Evolutionary conservation across 2,329 filamentous ascomycete species (phyloP), one percentile per base, ranked within the genome.

Genomic region (Aureobasidium pullulans): DNA sequence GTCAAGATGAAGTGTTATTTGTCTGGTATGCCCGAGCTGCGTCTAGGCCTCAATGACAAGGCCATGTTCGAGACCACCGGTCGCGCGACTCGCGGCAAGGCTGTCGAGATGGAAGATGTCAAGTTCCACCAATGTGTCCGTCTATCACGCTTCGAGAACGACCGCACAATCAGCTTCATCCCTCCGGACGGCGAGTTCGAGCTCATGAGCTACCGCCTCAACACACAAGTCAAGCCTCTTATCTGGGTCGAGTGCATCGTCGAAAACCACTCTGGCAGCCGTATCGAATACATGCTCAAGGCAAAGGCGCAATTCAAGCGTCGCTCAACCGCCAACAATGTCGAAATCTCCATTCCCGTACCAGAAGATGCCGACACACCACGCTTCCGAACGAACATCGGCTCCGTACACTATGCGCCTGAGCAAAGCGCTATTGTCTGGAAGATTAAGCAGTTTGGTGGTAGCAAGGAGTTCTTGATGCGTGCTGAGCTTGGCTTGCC

Each of bases 1-100:
- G 87, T 99, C 74, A 99, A 99, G 79, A 96, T 99, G 94, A 99
- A 99, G 77, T 99, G 94, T 77, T 99, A 99, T 72, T 81, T 99
- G 15, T 96, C 90, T 48, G 94, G 94, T 61, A 99, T 99, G 94
- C 94, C 94, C 10, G 94, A 99, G 76, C 76, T 99, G 69, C 87
- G 94, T 31, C 76, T 99, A 53, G 94, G 94, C 4, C 77, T 99
- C 71, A 99, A 99, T 78, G 94, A 99, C 79, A 99, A 99, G 77
- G 94, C 90, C 74, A 99, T 99, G 94, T 99, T 99, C 70, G 94
- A 99, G 77, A 96, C 91, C 4, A 99, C 94, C 0, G 94, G 94
- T 31, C 84, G 94, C 62, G 90, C 93, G 15, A 97, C 93, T 42
- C 81, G 94, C 69, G 94, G 94, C 62, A 99, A 99, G 76, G 90